These are phyloP conservation scores for Diaporthe citrichinensis DNA, from an alignment of 2,329 filamentous ascomycete species.

Conservation along the genomic window DNA sequence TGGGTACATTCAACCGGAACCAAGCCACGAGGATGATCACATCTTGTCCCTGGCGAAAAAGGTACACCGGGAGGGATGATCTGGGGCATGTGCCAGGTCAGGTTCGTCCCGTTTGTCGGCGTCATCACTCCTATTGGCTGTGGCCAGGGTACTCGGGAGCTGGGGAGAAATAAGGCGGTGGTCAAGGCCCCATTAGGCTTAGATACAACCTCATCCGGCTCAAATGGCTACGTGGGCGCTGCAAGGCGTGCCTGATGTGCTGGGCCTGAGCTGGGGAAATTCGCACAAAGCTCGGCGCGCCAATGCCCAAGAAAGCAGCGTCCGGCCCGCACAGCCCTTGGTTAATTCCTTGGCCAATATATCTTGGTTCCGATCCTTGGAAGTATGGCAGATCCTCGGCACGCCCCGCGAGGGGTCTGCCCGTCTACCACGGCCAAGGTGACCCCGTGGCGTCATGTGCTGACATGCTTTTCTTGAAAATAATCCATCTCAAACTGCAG, in stretches of 20 bases:
- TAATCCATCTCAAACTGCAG: not conserved
- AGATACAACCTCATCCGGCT: constrained; percentile 26
- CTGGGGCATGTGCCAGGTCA: constrained; percentile 12
- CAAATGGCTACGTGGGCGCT: not conserved
- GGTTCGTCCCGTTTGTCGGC: constrained; percentile 5
- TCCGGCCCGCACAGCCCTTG: constrained; percentile 34
- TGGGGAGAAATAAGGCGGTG: constrained; percentile 21
- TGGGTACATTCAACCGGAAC: constrained; percentile 21
- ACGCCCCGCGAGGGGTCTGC: constrained; percentile 6
- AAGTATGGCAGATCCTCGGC: constrained; percentile 19
- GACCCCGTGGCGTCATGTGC: not conserved
- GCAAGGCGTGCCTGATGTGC: not conserved
- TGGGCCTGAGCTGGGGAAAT: constrained; percentile 5
- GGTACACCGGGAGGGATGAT: constrained; percentile 12
- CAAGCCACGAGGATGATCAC: constrained; percentile 4
- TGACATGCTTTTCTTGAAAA: not conserved
- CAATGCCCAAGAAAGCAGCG: constrained; percentile 5
- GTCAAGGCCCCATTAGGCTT: constrained; percentile 40
- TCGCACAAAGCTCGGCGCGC: not conserved
- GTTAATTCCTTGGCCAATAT: constrained; percentile 33
- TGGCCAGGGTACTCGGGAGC: not conserved
- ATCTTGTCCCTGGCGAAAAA: constrained; percentile 11
- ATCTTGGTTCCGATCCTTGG: constrained; percentile 20
- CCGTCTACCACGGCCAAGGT: not conserved
- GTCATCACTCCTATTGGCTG: not conserved